Base-by-base conservation (phyloP, 208 protist species). In the Trypanosoma mega region DNA sequence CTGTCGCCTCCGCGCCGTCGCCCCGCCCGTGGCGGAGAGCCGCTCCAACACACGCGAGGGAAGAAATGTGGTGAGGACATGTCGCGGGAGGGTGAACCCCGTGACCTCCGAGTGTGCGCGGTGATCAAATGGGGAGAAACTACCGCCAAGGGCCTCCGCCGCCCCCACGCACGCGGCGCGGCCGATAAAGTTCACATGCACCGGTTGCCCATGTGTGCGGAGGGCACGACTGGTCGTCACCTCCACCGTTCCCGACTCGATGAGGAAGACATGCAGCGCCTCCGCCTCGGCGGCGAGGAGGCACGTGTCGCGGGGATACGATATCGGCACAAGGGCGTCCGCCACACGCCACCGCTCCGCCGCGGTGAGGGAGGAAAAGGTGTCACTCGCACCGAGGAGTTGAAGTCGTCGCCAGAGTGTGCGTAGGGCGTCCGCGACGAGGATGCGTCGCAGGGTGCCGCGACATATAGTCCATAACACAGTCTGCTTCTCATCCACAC, bases 201-300 rank as follows among this genome's bases (percentile, higher is more conserved):
- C 43, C 41, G 23, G 27, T 3, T 34, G 24, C 16, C 16, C 41
- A 5, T 43, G 6, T 12, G 34, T 12, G 8, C 12, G 34, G 6
- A 16, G n/a, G 4, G 48, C n/a, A 16, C 3, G 26, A 5, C 3
- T 4, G 9, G 24, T 16, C 21, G 43, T 61, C 6, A 21, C 55
- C 30, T 61, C 55, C 24, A 61, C 43, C 3, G 27, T 61, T 2
- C 55, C 55, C 18, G 41, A 51, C n/a, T 61, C 55, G 8, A 61
- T 61, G 9, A 61, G 21, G n/a, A 61, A 14, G 2, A 61, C 24
- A 43, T 12, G 3, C 23, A 41, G 27, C 7, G 41, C 9, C 14
- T 23, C 48, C 26, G n/a, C 14, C 18, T 27, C 55, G 26, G 45
- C 14, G 14, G 4, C 26, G 11, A 61, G 33, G n/a, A 61, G 18